Percentiles rank a stretch among this genome's conserved stretches.
Evolutionary conservation across 495 filamentous ascomycete genomes (phyloP).

Genomic region (Aspergillus cristatus): DNA sequence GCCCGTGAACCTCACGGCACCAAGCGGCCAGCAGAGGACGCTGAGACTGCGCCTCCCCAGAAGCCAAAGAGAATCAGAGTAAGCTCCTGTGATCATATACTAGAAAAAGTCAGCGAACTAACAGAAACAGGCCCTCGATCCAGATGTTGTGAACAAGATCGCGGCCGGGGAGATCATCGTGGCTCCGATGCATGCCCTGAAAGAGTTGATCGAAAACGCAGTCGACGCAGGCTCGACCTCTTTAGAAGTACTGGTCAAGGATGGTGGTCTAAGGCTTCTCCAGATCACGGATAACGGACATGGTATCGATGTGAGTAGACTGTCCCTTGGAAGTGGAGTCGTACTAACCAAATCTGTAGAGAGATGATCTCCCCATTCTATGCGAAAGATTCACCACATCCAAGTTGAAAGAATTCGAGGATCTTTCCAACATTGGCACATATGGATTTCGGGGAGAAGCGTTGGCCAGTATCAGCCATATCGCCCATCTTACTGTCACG

Average conservation of each 20-base stretch:
- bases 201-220: conserved; percentile 95
- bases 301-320: conserved; percentile 71
- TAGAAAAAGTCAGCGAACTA: conserved; percentile 1
- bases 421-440: conserved; percentile 81
- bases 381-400: conserved; percentile 98
- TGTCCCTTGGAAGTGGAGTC: neutral
- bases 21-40: conserved; percentile 54
- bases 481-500: conserved; percentile 89
- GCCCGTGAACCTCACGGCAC: conserved; percentile 40
- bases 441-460: conserved; percentile 98
- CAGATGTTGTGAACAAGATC: conserved; percentile 98
- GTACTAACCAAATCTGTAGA: conserved; percentile 35
- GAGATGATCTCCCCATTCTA: conserved; percentile 85
- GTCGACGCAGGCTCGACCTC: conserved; percentile 93
- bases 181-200: conserved; percentile 91
- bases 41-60: conserved; percentile 10
- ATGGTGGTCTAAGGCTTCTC: conserved; percentile 91
- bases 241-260: conserved; percentile 86
- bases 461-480: conserved; percentile 96
- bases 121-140: conserved; percentile 62
- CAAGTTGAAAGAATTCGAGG: conserved; percentile 91
- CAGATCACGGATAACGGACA: conserved; percentile 98
- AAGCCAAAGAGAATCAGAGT: conserved; percentile 63
- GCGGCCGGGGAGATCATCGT: conserved; percentile 99
- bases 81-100: conserved; percentile 1